These are phyloP conservation scores for Fusarium oligoseptatum DNA, from an alignment of 2,329 filamentous ascomycete species.

Conservation along the genomic window DNA sequence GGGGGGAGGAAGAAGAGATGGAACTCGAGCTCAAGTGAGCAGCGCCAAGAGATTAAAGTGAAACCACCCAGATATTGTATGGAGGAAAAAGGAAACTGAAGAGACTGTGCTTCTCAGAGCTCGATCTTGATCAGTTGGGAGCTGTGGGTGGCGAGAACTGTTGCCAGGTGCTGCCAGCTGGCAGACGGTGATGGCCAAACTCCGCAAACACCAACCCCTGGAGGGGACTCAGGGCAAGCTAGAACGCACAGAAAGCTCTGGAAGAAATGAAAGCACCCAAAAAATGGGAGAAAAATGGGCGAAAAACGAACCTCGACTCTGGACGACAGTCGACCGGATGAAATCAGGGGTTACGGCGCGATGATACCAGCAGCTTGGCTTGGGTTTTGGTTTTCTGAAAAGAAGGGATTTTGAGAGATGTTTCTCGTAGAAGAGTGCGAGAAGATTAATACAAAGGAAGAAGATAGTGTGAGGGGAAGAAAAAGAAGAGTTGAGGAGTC, in stretches of 20 bases:
- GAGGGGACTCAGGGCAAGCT: background rate
- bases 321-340: background rate
- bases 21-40: background rate
- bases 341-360: background rate
- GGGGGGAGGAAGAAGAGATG: slow-evolving; percentile 3
- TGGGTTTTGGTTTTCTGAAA: background rate
- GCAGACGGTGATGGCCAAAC: background rate
- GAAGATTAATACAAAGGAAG: background rate
- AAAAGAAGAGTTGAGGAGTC: background rate
- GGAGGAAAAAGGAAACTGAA: background rate
- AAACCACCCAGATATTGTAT: background rate
- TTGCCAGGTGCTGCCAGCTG: background rate
- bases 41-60: background rate
- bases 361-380: background rate
- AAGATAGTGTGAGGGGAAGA: background rate
- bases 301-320: background rate
- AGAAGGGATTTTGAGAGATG: background rate
- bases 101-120: background rate
- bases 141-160: background rate
- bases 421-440: background rate
- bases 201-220: background rate
- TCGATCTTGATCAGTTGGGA: background rate
- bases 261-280: background rate
- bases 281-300: background rate
- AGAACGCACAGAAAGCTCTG: background rate